Base-by-base conservation (phyloP, 495 filamentous ascomycete genomes). In the Oidiodendron maius region DNA sequence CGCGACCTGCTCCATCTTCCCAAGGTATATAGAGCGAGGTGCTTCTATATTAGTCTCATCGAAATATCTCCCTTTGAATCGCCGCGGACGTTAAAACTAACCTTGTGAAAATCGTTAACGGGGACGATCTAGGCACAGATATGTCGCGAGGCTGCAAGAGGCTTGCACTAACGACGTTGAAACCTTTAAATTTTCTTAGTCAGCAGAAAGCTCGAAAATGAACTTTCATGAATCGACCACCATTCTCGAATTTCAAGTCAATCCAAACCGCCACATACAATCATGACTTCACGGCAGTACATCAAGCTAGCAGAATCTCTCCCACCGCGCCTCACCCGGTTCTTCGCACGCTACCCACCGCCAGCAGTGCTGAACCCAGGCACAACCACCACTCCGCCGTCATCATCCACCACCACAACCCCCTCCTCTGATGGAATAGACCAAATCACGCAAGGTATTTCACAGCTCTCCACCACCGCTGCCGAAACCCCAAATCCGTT, bases 281-380 rank as follows among this genome's bases (percentile, higher is more conserved):
- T 20, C n/a, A 30, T 40, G 30, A 44, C 15, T 28, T 36, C 50
- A 30, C 36, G 30, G 36, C 40, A 57, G 23, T 56, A 59, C 18
- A 43, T 59, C 13, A 46, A 59, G 50, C 74, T 90, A 46, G 86
- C 83, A 22, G 71, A 77, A 59, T 64, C 74, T 28, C 76, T 91
- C 15, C 93, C 89, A 13, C 66, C 73, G 16, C 82, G 83, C 15
- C 77, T 98, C n/a, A 78, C 78, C 49, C 81, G 82, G 52, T 96
- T 98, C 77, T 88, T 98, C 66, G 82, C 84, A 28, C 82, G 84
- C 51, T 96, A 89, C 60, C 93, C 91, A 20, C 90, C 91, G 22
- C 62, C 61, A 47, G 63, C 71, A 37, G 70, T 81, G 54, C 62
- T 77, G 36, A 69, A 68, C 25, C 22, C 68, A 45, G 32, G 44